Percentiles rank a stretch among this genome's conserved stretches.
These are phyloP conservation scores for Acacia melanoxylon DNA, from an alignment of 306 rosid genomes.

Conservation along the genomic window DNA sequence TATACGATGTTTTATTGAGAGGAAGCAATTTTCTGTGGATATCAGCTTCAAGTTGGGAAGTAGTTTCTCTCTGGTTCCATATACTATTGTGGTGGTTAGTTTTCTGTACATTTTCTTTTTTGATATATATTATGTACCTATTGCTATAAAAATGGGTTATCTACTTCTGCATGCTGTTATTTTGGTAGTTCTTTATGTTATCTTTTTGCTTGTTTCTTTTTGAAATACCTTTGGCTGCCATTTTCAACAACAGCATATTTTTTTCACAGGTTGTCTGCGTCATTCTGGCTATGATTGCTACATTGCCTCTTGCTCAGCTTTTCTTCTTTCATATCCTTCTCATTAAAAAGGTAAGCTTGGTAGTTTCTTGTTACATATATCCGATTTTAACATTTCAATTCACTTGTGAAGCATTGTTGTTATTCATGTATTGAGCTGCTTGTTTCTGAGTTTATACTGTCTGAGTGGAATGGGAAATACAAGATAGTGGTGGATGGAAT, in stretches of 20 bases:
- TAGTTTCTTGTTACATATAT: background rate
- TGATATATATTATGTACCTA: background rate
- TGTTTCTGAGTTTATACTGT: background rate
- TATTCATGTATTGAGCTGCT: background rate
- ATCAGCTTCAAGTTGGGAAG: conserved; percentile 85
- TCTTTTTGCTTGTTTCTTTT: background rate
- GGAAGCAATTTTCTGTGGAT: conserved; percentile 70
- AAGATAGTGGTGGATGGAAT: background rate
- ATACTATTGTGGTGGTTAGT: conserved; percentile 84
- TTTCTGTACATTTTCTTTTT: conserved; percentile 9
- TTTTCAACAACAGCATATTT: background rate
- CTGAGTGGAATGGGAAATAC: background rate
- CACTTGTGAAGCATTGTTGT: background rate
- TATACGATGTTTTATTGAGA: conserved; percentile 81
- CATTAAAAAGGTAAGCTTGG: conserved; percentile 70
- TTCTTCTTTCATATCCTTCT: conserved; percentile 97
- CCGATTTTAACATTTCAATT: background rate
- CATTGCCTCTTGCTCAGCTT: conserved; percentile 91
- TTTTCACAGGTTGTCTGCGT: conserved; percentile 78
- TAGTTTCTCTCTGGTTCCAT: conserved; percentile 91
- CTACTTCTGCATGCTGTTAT: background rate
- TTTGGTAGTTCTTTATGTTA: background rate
- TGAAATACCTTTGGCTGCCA: background rate
- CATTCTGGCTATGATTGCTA: conserved; percentile 90
- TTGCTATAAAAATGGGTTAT: background rate